A percentile compares a stretch with the other conserved stretches of the same genome.
phyloP scores from a whole-genome alignment of 2,329 filamentous ascomycete genomes.

The Periconia digitata region DNA sequence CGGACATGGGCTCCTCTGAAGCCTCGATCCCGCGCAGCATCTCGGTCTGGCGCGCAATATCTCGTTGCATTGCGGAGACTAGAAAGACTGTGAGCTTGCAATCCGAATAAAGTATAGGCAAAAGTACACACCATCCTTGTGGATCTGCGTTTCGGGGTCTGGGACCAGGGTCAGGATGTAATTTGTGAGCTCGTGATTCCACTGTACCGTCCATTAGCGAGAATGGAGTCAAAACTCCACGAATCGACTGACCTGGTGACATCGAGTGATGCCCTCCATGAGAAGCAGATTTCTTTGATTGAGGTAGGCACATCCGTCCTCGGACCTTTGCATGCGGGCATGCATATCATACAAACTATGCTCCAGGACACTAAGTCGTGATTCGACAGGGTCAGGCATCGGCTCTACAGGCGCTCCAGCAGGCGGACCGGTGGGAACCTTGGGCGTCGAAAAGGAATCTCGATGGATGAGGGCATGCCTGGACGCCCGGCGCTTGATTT shows the following conservation, averaged over 20 bases:
- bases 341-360: slow-evolving; percentile 81
- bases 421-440: slow-evolving; percentile 69
- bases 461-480: slow-evolving; percentile 90
- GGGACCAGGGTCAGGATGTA: slow-evolving; percentile 73
- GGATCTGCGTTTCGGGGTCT: slow-evolving; percentile 72
- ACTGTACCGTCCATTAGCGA: slow-evolving; percentile 51
- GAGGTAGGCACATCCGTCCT: slow-evolving; percentile 79
- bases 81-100: slow-evolving; percentile 21
- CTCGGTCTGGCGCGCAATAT: slow-evolving; percentile 64
- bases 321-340: slow-evolving; percentile 73
- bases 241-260: slow-evolving; percentile 59
- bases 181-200: slow-evolving; percentile 82
- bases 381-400: slow-evolving; percentile 77
- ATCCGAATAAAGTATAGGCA: slow-evolving; percentile 23
- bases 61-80: slow-evolving; percentile 60
- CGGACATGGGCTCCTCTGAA: slow-evolving; percentile 65
- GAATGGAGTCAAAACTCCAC: slow-evolving; percentile 17
- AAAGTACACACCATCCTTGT: slow-evolving; percentile 73
- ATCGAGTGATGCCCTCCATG: slow-evolving; percentile 76
- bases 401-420: slow-evolving; percentile 83
- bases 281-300: slow-evolving; percentile 79
- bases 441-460: slow-evolving; percentile 78
- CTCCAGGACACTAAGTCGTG: slow-evolving; percentile 73
- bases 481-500: slow-evolving; percentile 94
- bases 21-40: slow-evolving; percentile 58